phyloP scores from a whole-genome alignment of 371 early-diverging fungal species.

The Funneliformis caledonium region DNA sequence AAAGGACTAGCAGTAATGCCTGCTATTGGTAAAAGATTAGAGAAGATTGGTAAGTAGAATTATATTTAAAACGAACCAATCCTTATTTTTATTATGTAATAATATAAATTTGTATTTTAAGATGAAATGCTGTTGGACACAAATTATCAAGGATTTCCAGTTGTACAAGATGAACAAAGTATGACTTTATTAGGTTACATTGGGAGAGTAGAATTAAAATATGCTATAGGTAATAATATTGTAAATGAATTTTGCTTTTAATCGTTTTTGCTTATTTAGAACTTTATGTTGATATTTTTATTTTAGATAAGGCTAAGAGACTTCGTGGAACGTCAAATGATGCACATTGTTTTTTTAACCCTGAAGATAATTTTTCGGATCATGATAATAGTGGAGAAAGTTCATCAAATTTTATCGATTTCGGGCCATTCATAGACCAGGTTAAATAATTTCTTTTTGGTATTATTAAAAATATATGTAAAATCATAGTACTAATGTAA shows the following conservation, averaged over 20 bases:
- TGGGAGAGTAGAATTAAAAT: conserved; percentile 73
- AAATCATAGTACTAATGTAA: not conserved
- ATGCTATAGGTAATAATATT: conserved; percentile 59
- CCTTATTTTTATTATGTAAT: not conserved
- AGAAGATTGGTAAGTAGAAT: conserved; percentile 38
- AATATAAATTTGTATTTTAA: not conserved
- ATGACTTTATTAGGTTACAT: conserved; percentile 84
- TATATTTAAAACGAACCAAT: not conserved
- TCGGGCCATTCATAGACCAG: conserved; percentile 78
- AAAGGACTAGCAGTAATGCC: conserved; percentile 60
- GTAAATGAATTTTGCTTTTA: not conserved
- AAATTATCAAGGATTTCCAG: conserved; percentile 81
- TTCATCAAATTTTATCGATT: conserved; percentile 65
- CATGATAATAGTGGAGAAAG: conserved; percentile 34
- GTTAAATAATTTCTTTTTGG: conserved; percentile 39
- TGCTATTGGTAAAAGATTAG: conserved; percentile 54
- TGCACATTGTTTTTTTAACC: conserved; percentile 62
- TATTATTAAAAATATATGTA: not conserved
- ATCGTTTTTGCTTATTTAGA: not conserved
- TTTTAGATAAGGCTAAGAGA: conserved; percentile 55
- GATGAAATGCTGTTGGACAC: conserved; percentile 58
- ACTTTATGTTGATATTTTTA: conserved; percentile 13
- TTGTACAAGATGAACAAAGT: conserved; percentile 71
- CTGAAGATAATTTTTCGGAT: conserved; percentile 24
- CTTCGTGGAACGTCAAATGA: conserved; percentile 55